A percentile compares a stretch with the other conserved stretches of the same genome.
Conservation (phyloP, 2,329 filamentous ascomycete species). For the Xylariaceae sp. region DNA sequence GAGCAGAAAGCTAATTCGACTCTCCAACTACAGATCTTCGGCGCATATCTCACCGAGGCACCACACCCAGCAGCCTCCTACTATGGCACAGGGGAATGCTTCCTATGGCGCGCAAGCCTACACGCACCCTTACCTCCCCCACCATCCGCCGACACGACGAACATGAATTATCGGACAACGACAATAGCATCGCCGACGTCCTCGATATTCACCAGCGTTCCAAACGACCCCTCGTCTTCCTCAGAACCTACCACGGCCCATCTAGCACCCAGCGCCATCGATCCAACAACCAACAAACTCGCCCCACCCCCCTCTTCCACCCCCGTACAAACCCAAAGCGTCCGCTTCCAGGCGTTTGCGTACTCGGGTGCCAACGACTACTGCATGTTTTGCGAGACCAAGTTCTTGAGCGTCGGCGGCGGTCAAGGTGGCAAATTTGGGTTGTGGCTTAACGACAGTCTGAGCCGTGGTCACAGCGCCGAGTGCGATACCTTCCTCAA, state of each 20-base stretch:
- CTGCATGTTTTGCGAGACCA: constrained; percentile 88
- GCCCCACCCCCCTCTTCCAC: constrained; percentile 23
- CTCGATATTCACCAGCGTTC: constrained; percentile 33
- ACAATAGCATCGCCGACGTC: constrained; percentile 46
- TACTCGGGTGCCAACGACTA: constrained; percentile 97
- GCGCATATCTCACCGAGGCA: constrained; percentile 90
- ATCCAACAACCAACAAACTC: constrained; percentile 37
- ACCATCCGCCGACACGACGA: constrained; percentile 62
- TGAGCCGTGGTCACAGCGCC: constrained; percentile 84
- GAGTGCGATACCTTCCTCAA: constrained; percentile 93
- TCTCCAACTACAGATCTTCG: constrained; percentile 68
- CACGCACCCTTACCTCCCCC: constrained; percentile 73
- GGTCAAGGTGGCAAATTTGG: constrained; percentile 91
- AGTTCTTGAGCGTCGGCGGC: constrained; percentile 75
- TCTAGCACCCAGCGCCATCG: constrained; percentile 42
- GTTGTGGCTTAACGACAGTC: constrained; percentile 86
- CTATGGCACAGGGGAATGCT: constrained; percentile 96
- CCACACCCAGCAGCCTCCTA: constrained; percentile 84
- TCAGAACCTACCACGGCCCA: constrained; percentile 36
- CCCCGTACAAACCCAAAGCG: constrained; percentile 67
- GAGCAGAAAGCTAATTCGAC: constrained; percentile 11
- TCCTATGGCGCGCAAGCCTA: constrained; percentile 80
- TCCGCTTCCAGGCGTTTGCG: constrained; percentile 96
- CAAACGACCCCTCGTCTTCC: constrained; percentile 22
- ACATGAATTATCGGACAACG: constrained; percentile 52